Base-by-base conservation (phyloP, 2,329 filamentous ascomycete species). In the Calonectria ilicicola region DNA sequence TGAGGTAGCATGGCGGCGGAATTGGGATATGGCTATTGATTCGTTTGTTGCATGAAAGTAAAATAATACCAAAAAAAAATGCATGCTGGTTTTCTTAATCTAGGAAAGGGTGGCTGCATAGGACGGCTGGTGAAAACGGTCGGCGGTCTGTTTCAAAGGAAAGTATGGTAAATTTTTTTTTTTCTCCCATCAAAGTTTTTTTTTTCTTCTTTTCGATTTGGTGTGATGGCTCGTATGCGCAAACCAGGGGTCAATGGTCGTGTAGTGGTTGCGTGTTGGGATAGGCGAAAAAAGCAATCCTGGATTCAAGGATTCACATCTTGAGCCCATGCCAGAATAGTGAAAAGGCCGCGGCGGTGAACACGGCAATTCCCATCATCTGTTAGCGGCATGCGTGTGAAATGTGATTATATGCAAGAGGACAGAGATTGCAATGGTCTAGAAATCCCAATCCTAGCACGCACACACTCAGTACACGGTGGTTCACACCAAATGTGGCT, bases 401-500 rank as follows among this genome's bases (percentile, higher is more conserved):
- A 62, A 62, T 42, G 58, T 62, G 23, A 47, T 38, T 51, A 32
- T 15, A 47, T 53, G 63, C 35, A 49, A 51, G 64, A 49, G 46
- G 63, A 15, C 63, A 27, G 21, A 51, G 44, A 51, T 49, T 65
- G 63, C 32, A 38, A 42, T 27, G 32, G 42, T n/a, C 21, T 42
- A 14, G 38, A 51, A 23, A 47, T 21, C 35, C 32, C 12, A 38
- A n/a, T n/a, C n/a, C n/a, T n/a, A n/a, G n/a, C n/a, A n/a, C n/a
- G 40, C 23, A 26, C 32, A 40, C 46, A 66, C 32, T 14, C 10
- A 51, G 15, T 17, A 19, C 27, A 32, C 3, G 10, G 46, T 27
- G 21, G 38, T 49, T 42, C 47, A 46, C 44, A 49, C 66, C 44
- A 63, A 68, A 68, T 47, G 66, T 51, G 66, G 66, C 56, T 65